Conservation (phyloP, 192 early-diverging fungal genomes). For the Podila epicladia region DNA sequence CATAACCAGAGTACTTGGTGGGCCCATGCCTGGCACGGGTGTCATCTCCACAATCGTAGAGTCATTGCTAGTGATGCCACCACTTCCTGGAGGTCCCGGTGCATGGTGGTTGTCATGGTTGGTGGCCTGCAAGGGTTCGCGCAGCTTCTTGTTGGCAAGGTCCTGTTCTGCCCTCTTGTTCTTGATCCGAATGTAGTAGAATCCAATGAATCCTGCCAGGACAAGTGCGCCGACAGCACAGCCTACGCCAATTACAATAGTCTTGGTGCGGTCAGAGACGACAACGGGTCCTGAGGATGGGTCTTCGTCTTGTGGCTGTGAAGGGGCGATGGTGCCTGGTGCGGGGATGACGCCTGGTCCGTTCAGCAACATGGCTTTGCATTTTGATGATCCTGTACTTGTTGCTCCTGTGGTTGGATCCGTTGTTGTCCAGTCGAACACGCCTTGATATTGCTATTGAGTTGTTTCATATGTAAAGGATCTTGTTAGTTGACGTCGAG, state of each 20-base stretch:
- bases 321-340: background rate
- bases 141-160: constrained; percentile 7
- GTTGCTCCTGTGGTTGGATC: constrained; percentile 20
- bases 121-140: constrained; percentile 13
- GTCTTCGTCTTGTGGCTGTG: background rate
- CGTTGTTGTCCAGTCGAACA: constrained; percentile 23
- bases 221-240: constrained; percentile 32
- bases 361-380: constrained; percentile 35
- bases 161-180: constrained; percentile 34
- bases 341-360: background rate
- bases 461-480: background rate
- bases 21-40: background rate
- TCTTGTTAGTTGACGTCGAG: background rate
- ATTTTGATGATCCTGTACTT: background rate
- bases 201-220: constrained; percentile 33
- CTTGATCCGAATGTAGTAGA: constrained; percentile 36
- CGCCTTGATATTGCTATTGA: constrained; percentile 41
- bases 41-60: background rate
- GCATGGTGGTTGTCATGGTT: background rate
- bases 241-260: constrained; percentile 40
- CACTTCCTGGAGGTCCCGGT: no score
- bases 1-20: background rate
- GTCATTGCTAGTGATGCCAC: background rate
- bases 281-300: constrained; percentile 11
- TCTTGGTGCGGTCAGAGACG: constrained; percentile 31